Base-by-base conservation (phyloP, 2,329 filamentous ascomycete species). In the Aspergillus alliaceus region DNA sequence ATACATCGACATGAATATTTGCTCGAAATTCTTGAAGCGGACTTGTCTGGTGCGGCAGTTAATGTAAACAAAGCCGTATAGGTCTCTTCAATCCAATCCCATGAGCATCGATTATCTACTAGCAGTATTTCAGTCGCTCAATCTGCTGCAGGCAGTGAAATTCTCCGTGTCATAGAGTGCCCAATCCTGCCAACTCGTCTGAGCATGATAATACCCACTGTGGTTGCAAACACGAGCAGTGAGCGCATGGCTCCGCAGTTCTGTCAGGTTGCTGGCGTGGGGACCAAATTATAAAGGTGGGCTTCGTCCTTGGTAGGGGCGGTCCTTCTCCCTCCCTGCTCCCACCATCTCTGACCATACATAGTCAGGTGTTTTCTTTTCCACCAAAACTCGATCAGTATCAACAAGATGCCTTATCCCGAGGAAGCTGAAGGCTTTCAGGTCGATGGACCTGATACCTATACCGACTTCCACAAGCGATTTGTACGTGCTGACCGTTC, bases 361-460 rank as follows among this genome's bases (percentile, higher is more conserved):
- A 20, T 18, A 12, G 22, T 11, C 34, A 25, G 39, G 6, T 44
- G 6, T 27, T 44, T 27, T 32, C 25, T n/a, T 29, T 44, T 37
- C 22, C 12, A 42, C 25, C 32, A 27, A n/a, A 46, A 46, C n/a
- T n/a, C 44, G 9, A 14, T 31, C 25, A 18, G 27, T n/a, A 32
- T 39, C 53, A 24, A 35, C 18, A 67, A 61, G 59, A 79, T 79
- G 77, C 72, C 74, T 58, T 79, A 79, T 58, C 77, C 76, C 51
- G 77, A 79, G 29, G 73, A 75, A 64, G 76, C 77, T 48, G 73
- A 77, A 59, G 77, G 77, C 39, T 79, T 78, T 68, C 77, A 78
- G 70, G 75, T 83, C 62, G 79, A 86, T 58, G 86, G 87, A 69
- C 79, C 87, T 68, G 89, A 90, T 77, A 86, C 88, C 70, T 86